Base-by-base conservation (phyloP, 1,284 basidiomycete species). In the Apiotrichum sp. region DNA sequence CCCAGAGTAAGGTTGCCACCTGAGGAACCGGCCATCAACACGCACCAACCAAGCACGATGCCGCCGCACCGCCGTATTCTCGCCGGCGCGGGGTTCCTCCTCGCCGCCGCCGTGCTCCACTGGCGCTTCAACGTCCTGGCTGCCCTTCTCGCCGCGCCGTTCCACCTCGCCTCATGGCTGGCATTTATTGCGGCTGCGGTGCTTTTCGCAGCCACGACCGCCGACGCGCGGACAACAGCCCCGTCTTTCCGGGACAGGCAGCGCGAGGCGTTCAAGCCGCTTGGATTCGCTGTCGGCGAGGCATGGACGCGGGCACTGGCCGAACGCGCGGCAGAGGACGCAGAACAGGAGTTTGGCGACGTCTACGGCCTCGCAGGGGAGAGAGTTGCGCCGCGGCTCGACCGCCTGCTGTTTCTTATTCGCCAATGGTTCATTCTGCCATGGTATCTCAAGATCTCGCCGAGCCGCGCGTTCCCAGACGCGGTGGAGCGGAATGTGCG, bases 391-490 rank as follows among this genome's bases (percentile, higher is more conserved):
- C 75, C 81, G 14, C 81, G 84, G 10, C 70, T 93, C 14, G 87
- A 92, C 65, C 83, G 86, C 16, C 82, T 93, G 53, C 80, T 95
- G 47, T 80, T 81, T n/a, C 81, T 89, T 68, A 82, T 90, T 58
- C 83, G 89, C 34, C 80, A 85, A 53, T 88, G 89, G 74, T 95
- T 93, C 70, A 84, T 96, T 16, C 75, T 86, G 49, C 82, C 82
- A 14, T 95, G 92, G 92, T 95, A 93, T 78, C 80, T 80, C 60
- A 82, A 85, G 31, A 79, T 95, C 43, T 95, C 92, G 6, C 81
- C 85, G 5, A 91, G 89, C 0, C 85, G 88, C 6, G 84, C 89
- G 1, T 97, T 98, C 69, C 90, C 92, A 14, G 81, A 84, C 58
- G 87, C 90, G 10, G 85, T 95, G 46, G 89, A 92, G 6, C 78